Evolutionary conservation across 2,329 filamentous ascomycete species (phyloP).

Genomic region (Monosporascus sp.): DNA sequence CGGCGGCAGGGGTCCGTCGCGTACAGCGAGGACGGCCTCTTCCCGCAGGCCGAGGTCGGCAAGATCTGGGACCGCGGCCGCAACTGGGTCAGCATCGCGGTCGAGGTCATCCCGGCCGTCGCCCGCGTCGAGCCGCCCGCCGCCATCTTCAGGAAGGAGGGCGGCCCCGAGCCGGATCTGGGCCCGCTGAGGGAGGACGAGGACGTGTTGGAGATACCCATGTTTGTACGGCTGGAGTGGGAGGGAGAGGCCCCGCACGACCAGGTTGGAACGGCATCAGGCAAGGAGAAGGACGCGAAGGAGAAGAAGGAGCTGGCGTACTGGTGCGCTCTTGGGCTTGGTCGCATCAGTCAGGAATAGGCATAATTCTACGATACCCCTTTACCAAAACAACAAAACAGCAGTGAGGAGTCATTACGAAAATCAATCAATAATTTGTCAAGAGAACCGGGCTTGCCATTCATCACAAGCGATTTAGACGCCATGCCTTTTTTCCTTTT

Average conservation of each 20-base stretch:
- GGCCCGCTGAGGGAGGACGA: conserved; percentile 54
- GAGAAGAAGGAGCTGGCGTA: conserved; percentile 89
- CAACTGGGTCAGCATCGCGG: conserved; percentile 91
- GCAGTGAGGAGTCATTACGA: neutral
- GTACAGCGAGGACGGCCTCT: conserved; percentile 28
- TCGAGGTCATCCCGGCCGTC: conserved; percentile 75
- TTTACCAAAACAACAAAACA: conserved; percentile 1
- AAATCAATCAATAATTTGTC: conserved; percentile 8
- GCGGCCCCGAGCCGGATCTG: conserved; percentile 35
- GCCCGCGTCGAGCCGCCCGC: conserved; percentile 36
- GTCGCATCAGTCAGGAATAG: conserved; percentile 61
- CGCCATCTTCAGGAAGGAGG: conserved; percentile 21
- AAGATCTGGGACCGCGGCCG: conserved; percentile 94
- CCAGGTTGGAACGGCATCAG: conserved; percentile 53
- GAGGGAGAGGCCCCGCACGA: conserved; percentile 63
- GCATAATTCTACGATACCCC: conserved; percentile 37
- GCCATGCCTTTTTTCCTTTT: conserved; percentile 39
- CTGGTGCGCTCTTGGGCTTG: conserved; percentile 90
- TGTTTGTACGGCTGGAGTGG: conserved; percentile 92
- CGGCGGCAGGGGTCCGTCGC: conserved; percentile 32
- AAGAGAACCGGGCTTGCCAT: conserved; percentile 35
- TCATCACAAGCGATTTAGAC: conserved; percentile 46
- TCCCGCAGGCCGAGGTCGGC: conserved; percentile 71
- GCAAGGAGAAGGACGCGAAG: conserved; percentile 55
- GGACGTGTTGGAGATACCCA: conserved; percentile 77